A percentile compares a stretch with the other conserved stretches of the same genome.
phyloP scores from a whole-genome alignment of 805 yeast genomes.

The Metschnikowia dekortorum region DNA sequence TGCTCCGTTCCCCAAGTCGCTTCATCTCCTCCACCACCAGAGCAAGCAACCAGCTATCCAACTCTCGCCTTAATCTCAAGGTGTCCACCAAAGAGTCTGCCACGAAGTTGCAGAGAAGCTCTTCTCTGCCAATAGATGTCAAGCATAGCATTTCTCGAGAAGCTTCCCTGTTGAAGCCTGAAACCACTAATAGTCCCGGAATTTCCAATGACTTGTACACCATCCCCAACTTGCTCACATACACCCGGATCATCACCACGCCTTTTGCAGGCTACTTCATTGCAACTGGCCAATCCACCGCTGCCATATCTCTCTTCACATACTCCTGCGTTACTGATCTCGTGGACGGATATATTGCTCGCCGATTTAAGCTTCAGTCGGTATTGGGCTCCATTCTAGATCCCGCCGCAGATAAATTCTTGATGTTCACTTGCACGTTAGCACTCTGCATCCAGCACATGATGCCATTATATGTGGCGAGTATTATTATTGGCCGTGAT shows the following conservation, averaged over 20 bases:
- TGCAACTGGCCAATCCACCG: conserved; percentile 53
- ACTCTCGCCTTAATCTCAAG: neutral
- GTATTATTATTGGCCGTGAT: conserved; percentile 80
- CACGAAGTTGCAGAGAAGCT: neutral
- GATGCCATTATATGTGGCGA: conserved; percentile 65
- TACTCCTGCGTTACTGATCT: conserved; percentile 91
- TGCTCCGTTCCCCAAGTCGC: neutral
- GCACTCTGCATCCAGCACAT: conserved; percentile 63
- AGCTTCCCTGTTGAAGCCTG: neutral
- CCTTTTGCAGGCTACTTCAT: conserved; percentile 83
- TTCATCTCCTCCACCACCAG: neutral
- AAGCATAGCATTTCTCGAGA: neutral
- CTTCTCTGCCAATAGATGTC: neutral
- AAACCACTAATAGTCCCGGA: neutral
- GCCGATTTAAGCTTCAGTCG: conserved; percentile 70
- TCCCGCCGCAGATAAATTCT: conserved; percentile 90
- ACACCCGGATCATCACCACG: conserved; percentile 73
- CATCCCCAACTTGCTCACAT: conserved; percentile 80
- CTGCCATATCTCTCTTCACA: conserved; percentile 69
- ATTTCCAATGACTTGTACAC: conserved; percentile 52
- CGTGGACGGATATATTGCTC: conserved; percentile 87
- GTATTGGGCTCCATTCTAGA: conserved; percentile 88
- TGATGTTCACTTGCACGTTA: conserved; percentile 82
- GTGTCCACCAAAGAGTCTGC: neutral
- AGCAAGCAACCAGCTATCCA: neutral